Conservation (phyloP, 2,329 filamentous ascomycete species). For the Neofusicoccum cordaticola region DNA sequence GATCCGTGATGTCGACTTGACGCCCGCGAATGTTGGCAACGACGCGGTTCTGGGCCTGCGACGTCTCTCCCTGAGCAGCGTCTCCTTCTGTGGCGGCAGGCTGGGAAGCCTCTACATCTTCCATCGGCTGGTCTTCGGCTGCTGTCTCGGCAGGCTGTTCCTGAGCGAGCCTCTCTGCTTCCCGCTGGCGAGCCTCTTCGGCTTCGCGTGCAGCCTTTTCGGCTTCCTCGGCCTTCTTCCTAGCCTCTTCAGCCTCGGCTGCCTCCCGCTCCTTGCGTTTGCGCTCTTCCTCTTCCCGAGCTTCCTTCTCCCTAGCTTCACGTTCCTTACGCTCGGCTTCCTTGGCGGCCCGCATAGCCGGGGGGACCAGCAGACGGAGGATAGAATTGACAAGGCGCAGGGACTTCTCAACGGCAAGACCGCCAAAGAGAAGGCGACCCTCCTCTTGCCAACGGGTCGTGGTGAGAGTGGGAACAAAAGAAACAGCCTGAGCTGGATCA, state of each 20-base stretch:
- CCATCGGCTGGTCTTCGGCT: conserved; percentile 60
- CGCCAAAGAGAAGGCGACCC: conserved; percentile 78
- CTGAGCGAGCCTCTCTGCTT: conserved; percentile 21
- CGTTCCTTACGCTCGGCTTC: conserved; percentile 66
- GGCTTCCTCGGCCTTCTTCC: conserved; percentile 43
- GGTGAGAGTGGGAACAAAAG: conserved; percentile 71
- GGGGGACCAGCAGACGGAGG: conserved; percentile 71
- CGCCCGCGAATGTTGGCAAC: conserved; percentile 82
- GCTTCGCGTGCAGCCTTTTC: conserved; percentile 28
- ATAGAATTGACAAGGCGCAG: conserved; percentile 67
- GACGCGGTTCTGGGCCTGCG: conserved; percentile 53
- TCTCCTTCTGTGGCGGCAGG: conserved; percentile 42
- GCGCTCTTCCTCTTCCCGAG: conserved; percentile 50
- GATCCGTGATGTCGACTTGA: conserved; percentile 86
- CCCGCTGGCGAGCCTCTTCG: conserved; percentile 28
- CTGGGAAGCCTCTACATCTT: conserved; percentile 64
- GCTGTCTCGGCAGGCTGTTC: conserved; percentile 33
- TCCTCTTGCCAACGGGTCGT: conserved; percentile 83
- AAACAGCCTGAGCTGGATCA: conserved; percentile 71
- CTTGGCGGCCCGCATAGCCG: conserved; percentile 78
- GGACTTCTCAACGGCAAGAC: conserved; percentile 65
- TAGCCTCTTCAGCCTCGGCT: conserved; percentile 39
- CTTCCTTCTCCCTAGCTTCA: conserved; percentile 49
- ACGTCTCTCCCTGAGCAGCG: conserved; percentile 45
- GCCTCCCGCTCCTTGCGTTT: conserved; percentile 46